Evolutionary conservation across 768 basidiomycete genomes (phyloP).

Genomic region (Psilocybe subaeruginosa): DNA sequence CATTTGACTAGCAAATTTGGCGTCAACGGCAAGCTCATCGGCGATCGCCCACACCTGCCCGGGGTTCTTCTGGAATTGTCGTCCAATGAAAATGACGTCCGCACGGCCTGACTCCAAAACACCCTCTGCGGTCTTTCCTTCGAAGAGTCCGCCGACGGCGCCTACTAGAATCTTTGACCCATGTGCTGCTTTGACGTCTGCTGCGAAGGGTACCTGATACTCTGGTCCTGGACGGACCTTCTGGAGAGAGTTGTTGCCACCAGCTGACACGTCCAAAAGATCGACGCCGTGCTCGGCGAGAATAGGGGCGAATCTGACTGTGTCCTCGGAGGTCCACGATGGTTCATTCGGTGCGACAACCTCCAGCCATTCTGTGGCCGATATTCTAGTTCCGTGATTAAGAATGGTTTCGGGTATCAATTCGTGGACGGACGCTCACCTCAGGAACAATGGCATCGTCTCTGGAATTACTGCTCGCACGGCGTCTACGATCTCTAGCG

Average conservation of each 20-base stretch:
- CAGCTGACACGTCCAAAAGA: conserved; percentile 72
- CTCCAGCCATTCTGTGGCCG: conserved; percentile 77
- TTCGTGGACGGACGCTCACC: conserved; percentile 35
- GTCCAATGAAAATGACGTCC: conserved; percentile 58
- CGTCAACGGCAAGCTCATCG: conserved; percentile 52
- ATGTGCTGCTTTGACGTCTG: conserved; percentile 49
- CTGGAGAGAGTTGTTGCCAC: conserved; percentile 56
- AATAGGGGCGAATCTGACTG: conserved; percentile 35
- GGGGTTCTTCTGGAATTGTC: conserved; percentile 65
- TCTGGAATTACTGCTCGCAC: conserved; percentile 61
- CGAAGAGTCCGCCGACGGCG: conserved; percentile 34
- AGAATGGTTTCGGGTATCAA: not conserved
- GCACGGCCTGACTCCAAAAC: conserved; percentile 60
- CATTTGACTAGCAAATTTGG: conserved; percentile 56
- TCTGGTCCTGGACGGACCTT: conserved; percentile 36
- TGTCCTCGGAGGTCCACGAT: conserved; percentile 49
- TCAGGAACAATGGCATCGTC: conserved; percentile 71
- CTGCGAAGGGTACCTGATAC: conserved; percentile 61
- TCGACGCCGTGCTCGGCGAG: conserved; percentile 73
- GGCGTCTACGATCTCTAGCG: conserved; percentile 65
- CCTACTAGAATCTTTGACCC: conserved; percentile 41
- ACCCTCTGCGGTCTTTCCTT: conserved; percentile 63
- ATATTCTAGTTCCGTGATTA: conserved; percentile 44
- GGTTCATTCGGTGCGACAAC: conserved; percentile 57
- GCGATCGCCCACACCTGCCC: conserved; percentile 54